These are phyloP conservation scores for Rhizopogon sp. DNA, from an alignment of 768 basidiomycete genomes.

Conservation along the genomic window DNA sequence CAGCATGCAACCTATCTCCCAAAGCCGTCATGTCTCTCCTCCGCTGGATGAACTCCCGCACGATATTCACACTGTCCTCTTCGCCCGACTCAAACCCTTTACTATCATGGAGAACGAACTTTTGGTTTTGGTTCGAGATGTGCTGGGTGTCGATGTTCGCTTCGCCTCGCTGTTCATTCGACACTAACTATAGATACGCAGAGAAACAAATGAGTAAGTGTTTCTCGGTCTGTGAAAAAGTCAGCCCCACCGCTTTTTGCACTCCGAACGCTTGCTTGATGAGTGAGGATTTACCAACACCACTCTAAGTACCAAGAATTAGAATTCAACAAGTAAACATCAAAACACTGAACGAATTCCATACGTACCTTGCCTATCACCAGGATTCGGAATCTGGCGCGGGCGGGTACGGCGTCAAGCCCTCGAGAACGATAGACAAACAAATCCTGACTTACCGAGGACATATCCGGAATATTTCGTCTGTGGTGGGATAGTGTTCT, in stretches of 20 bases:
- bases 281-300: constrained; percentile 1
- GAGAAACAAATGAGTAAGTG: background rate
- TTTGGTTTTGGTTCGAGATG: constrained; percentile 3
- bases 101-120: constrained; percentile 12
- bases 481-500: background rate
- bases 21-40: background rate
- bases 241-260: background rate
- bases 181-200: background rate
- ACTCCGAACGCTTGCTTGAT: background rate
- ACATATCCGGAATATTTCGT: background rate
- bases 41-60: constrained; percentile 7
- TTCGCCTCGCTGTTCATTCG: background rate
- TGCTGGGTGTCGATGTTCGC: constrained; percentile 7
- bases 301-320: constrained; percentile 6
- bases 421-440: background rate
- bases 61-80: constrained; percentile 1
- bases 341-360: no score
- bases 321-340: no score
- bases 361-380: background rate
- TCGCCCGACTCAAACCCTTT: constrained; percentile 12
- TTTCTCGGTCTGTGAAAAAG: no score
- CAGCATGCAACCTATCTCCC: constrained; percentile 8
- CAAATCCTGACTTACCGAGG: background rate
- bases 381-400: background rate
- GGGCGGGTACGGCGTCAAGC: background rate